Evolutionary conservation across 768 basidiomycete genomes (phyloP), one percentile per base, ranked within the genome.

Genomic region (Russula griseocarnosa): DNA sequence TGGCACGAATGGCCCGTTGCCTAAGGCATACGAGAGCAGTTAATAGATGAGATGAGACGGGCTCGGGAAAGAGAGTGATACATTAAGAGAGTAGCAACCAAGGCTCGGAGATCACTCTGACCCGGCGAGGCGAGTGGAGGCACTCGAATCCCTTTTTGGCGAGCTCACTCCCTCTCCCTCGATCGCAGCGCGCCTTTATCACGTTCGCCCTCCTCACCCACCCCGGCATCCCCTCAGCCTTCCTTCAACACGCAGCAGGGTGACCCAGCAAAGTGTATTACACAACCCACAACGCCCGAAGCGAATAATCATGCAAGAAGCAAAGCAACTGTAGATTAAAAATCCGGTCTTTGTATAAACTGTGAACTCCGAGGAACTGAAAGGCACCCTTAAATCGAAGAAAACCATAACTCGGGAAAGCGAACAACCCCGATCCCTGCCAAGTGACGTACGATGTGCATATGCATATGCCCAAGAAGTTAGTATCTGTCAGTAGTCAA

Each of bases 1-100:
- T 69, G 72, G 69, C 66, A 65, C 60, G 69, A 70, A 64, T 73
- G 74, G 75, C 76, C 74, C 79, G 80, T 81, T 75, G 66, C 67
- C 66, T 68, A 71, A 74, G 71, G 38, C 53, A 56, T 44, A 58
- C 34, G 50, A 63, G 62, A 47, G 55, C 8, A 52, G 32, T 30
- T 65, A 56, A 61, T 57, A 52, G 47, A 56, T 56, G 61, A 51
- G 60, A 56, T 57, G 52, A 59, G 42, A 44, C 42, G 28, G n/a
- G 58, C 42, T 30, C 38, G 54, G 9, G 40, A 54, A 53, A 7
- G 51, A 56, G 65, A 58, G 61, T 38, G 50, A 66, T 42, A 58
- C 53, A 30, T 46, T 59, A 55, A 40, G 53, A 28, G 42, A 46
- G 49, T 20, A 62, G 32, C 22, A 24, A 18, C 30, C 40, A 24